Conservation (phyloP, 306 rosid genomes). For the Oxytropis ochrocephala region DNA sequence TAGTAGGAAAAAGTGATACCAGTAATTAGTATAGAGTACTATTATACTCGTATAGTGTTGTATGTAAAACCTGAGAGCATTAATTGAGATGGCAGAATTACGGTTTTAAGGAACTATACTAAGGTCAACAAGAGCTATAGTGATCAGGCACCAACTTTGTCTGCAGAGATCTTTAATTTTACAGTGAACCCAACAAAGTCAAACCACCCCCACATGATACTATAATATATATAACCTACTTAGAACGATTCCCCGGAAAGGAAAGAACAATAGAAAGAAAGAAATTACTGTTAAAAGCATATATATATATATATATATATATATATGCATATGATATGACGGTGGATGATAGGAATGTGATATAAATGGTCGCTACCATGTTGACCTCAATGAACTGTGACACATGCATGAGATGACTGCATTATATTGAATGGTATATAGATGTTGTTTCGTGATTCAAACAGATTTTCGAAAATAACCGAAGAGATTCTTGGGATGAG, state of each 20-base stretch:
- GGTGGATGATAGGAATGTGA: not conserved
- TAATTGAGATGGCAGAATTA: not conserved
- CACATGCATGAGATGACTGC: not conserved
- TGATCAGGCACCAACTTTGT: not conserved
- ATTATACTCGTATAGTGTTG: too few species aligned
- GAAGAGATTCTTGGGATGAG: too few species aligned
- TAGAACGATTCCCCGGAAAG: not conserved
- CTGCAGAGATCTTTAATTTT: not conserved
- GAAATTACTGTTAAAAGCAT: not conserved
- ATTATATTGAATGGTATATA: not conserved
- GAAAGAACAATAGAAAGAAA: not conserved
- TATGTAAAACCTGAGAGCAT: too few species aligned
- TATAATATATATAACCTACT: not conserved
- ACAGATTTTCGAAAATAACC: too few species aligned
- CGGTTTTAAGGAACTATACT: not conserved
- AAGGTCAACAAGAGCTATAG: not conserved
- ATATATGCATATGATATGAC: too few species aligned
- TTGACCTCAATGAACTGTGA: not conserved
- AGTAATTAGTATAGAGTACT: too few species aligned
- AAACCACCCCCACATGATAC: constrained; percentile 7
- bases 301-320: too few species aligned
- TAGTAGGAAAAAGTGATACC: too few species aligned
- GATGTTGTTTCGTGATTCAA: too few species aligned
- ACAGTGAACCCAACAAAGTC: not conserved
- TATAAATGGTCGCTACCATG: not conserved